phyloP scores from a whole-genome alignment of 192 early-diverging fungal genomes.

The Podila clonocystis region DNA sequence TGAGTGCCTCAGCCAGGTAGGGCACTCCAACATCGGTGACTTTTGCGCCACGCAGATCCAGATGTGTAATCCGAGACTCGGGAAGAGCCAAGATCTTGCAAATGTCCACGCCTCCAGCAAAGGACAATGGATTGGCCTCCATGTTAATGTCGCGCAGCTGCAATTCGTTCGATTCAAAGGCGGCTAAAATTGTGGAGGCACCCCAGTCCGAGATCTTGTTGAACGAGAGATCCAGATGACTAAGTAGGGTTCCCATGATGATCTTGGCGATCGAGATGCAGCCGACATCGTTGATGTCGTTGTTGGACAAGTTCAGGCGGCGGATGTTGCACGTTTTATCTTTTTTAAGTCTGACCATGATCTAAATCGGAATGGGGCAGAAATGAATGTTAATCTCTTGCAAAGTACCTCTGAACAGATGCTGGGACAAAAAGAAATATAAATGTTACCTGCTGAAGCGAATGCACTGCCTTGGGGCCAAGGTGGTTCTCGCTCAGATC shows the following conservation, averaged over 20 bases:
- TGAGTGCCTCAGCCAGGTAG: constrained; percentile 42
- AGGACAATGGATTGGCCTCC: constrained; percentile 13
- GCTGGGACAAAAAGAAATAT: neutral
- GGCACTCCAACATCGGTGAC: constrained; percentile 48
- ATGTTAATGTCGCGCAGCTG: constrained; percentile 39
- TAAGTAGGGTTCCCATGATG: constrained; percentile 13
- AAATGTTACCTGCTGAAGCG: constrained; percentile 32
- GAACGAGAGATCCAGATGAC: constrained; percentile 31
- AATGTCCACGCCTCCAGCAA: constrained; percentile 13
- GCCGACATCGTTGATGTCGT: constrained; percentile 45
- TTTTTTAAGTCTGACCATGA: constrained; percentile 34
- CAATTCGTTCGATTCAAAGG: constrained; percentile 40
- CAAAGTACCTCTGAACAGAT: neutral
- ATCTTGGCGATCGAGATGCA: constrained; percentile 50
- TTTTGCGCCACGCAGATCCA: constrained; percentile 41
- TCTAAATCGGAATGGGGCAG: neutral
- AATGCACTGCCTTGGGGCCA: constrained; percentile 29
- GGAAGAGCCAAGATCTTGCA: constrained; percentile 46
- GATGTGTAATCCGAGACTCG: constrained; percentile 26
- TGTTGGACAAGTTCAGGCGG: constrained; percentile 32
- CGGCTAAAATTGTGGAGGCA: constrained; percentile 37
- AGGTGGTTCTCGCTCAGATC: constrained; percentile 45
- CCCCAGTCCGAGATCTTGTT: constrained; percentile 52
- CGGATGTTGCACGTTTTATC: constrained; percentile 42
- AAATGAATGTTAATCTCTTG: neutral